These are phyloP conservation scores for Sclerotinia nivalis DNA, from an alignment of 2,329 filamentous ascomycete genomes.

Conservation along the genomic window DNA sequence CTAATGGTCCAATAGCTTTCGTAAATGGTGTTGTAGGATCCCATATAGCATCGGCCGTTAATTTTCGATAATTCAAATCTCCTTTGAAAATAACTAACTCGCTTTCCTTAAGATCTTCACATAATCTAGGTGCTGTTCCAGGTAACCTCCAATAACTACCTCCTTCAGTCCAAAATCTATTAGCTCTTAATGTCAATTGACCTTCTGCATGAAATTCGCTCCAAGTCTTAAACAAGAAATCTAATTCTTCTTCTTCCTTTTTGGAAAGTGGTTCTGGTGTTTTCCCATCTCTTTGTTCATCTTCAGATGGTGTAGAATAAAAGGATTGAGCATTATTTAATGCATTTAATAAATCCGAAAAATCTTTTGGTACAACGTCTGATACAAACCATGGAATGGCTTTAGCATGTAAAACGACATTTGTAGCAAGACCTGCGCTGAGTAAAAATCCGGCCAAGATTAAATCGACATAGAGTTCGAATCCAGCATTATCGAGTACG, in stretches of 20 bases:
- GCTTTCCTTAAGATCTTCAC: slow-evolving; percentile 75
- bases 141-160: slow-evolving; percentile 91
- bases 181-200: slow-evolving; percentile 77
- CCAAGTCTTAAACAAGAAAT: slow-evolving; percentile 83
- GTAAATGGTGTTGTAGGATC: slow-evolving; percentile 83
- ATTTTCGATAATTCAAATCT: slow-evolving; percentile 92
- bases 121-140: slow-evolving; percentile 62
- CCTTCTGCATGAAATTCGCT: slow-evolving; percentile 77
- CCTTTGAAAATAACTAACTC: slow-evolving; percentile 96
- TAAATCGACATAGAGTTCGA: slow-evolving; percentile 94
- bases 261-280: slow-evolving; percentile 64
- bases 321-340: slow-evolving; percentile 77
- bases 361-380: slow-evolving; percentile 86
- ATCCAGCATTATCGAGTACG: slow-evolving; percentile 94
- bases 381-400: slow-evolving; percentile 98
- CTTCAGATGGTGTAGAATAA: slow-evolving; percentile 73
- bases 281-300: slow-evolving; percentile 58
- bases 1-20: slow-evolving; percentile 82
- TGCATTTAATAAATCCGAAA: slow-evolving; percentile 75
- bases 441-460: slow-evolving; percentile 89
- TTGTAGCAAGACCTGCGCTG: slow-evolving; percentile 79
- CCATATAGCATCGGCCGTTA: slow-evolving; percentile 85
- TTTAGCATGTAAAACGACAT: slow-evolving; percentile 88
- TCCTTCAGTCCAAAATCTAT: slow-evolving; percentile 86
- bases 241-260: slow-evolving; percentile 65